Percentiles rank a stretch among this genome's conserved stretches.
phyloP scores from a whole-genome alignment of 163 green algal species.

The Prototheca stagnorum region DNA sequence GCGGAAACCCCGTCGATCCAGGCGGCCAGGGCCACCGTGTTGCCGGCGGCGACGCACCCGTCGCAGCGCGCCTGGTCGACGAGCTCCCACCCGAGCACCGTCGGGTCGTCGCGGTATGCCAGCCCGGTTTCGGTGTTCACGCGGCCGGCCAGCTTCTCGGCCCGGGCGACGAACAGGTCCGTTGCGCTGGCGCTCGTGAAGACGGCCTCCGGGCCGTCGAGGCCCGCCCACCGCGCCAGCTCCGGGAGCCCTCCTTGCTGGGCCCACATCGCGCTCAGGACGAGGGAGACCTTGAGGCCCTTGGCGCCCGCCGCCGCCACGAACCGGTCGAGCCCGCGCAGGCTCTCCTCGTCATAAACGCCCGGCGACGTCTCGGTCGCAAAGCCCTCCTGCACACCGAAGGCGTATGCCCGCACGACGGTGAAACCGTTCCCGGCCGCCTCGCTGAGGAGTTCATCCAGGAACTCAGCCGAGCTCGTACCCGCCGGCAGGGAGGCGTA shows the following conservation, averaged over 20 bases:
- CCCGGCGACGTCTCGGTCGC: conserved; percentile 18
- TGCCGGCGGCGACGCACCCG: conserved; percentile 18
- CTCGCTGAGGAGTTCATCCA: too few relatives aligned
- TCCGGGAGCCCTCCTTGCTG: conserved; percentile 24
- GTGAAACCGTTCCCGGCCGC: too few relatives aligned
- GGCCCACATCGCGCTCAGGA: conserved; percentile 39
- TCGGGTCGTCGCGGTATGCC: conserved; percentile 38
- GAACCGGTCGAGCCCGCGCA: conserved; percentile 34
- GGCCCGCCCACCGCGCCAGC: conserved; percentile 21
- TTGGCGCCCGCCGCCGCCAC: conserved; percentile 26
- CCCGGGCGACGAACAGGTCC: conserved; percentile 22
- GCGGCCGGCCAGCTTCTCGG: conserved; percentile 23
- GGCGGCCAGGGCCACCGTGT: conserved; percentile 31
- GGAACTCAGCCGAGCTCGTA: too few relatives aligned
- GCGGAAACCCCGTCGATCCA: conserved; percentile 30
- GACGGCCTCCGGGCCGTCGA: conserved; percentile 8
- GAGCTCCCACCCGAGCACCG: conserved; percentile 48
- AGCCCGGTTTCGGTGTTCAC: conserved; percentile 41
- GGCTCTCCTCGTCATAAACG: conserved; percentile 28
- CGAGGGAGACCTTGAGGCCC: conserved; percentile 31
- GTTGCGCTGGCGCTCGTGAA: conserved; percentile 17
- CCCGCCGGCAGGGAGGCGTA: too few relatives aligned
- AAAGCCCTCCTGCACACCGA: too few relatives aligned
- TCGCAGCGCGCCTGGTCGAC: conserved; percentile 46
- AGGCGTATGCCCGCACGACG: too few relatives aligned